phyloP scores from a whole-genome alignment of 495 filamentous ascomycete genomes.

The Beverwykella pulmonaria region DNA sequence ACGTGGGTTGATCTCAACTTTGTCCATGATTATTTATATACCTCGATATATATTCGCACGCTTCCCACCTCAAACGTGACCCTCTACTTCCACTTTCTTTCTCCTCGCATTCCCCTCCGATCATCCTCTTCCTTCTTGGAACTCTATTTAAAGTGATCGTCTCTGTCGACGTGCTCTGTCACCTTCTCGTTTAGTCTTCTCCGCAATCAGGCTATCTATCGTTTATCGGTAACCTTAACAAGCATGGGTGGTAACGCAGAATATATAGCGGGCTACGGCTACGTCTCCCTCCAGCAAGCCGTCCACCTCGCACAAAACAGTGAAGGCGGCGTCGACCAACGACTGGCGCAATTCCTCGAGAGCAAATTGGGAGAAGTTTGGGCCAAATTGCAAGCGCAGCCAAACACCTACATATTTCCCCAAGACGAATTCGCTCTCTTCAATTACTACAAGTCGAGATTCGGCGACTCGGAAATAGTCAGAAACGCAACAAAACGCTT shows the following conservation, averaged over 20 bases:
- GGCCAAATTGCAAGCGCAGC: constrained; percentile 60
- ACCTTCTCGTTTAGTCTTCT: constrained; percentile 18
- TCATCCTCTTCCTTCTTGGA: neutral
- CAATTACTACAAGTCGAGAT: constrained; percentile 70
- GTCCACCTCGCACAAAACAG: constrained; percentile 70
- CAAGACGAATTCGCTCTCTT: constrained; percentile 76
- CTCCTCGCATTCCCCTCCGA: neutral
- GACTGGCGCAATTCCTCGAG: constrained; percentile 58
- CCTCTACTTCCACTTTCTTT: constrained; percentile 2
- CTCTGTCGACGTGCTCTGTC: constrained; percentile 6
- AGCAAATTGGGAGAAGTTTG: constrained; percentile 61
- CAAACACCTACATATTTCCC: constrained; percentile 65
- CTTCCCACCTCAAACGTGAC: constrained; percentile 11
- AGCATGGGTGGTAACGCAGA: constrained; percentile 43
- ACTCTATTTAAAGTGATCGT: neutral
- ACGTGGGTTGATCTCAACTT: constrained; percentile 39
- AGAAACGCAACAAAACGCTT: constrained; percentile 51
- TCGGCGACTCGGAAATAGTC: constrained; percentile 52
- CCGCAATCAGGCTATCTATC: constrained; percentile 26
- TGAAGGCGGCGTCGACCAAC: constrained; percentile 57
- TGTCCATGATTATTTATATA: constrained; percentile 35
- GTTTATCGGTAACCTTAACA: constrained; percentile 15
- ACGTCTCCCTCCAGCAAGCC: constrained; percentile 54
- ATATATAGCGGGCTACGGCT: constrained; percentile 43
- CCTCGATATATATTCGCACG: constrained; percentile 23